Percentiles rank a stretch among this genome's conserved stretches.
These are phyloP conservation scores for Lodderomyces oxycetoniae DNA, from an alignment of 1,139 yeast species.

Conservation along the genomic window DNA sequence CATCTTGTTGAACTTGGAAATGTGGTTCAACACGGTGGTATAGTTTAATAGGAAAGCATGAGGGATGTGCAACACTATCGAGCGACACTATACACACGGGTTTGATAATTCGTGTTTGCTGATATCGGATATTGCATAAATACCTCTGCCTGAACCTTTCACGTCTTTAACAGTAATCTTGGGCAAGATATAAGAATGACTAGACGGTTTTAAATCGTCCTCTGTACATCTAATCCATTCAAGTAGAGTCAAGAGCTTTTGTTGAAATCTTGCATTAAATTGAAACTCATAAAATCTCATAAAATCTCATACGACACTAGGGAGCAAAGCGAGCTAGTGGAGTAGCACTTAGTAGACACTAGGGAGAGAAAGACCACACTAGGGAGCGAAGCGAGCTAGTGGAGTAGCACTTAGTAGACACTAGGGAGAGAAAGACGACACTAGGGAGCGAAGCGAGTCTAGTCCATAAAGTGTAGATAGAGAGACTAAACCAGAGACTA, in stretches of 20 bases:
- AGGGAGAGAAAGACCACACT: too few species aligned
- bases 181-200: constrained; percentile 27
- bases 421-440: too few species aligned
- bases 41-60: constrained; percentile 57
- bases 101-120: constrained; percentile 34
- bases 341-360: too few species aligned
- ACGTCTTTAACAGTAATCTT: constrained; percentile 25
- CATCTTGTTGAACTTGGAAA: constrained; percentile 21
- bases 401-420: too few species aligned
- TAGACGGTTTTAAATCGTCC: constrained; percentile 13
- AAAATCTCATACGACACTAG: too few species aligned
- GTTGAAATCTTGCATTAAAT: constrained; percentile 2
- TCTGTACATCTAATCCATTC: constrained; percentile 2
- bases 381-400: too few species aligned
- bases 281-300: too few species aligned
- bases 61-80: constrained; percentile 53
- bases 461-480: too few species aligned
- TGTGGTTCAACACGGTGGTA: constrained; percentile 47
- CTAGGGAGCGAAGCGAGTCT: too few species aligned
- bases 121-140: constrained; percentile 28
- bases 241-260: not conserved
- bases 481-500: too few species aligned
- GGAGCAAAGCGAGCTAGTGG: too few species aligned
- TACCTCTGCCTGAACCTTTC: constrained; percentile 57
- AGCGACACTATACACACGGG: too few species aligned